Percentiles rank a stretch among this genome's conserved stretches.
phyloP scores from a whole-genome alignment of 768 basidiomycete genomes.

The Termitomyces sp. region DNA sequence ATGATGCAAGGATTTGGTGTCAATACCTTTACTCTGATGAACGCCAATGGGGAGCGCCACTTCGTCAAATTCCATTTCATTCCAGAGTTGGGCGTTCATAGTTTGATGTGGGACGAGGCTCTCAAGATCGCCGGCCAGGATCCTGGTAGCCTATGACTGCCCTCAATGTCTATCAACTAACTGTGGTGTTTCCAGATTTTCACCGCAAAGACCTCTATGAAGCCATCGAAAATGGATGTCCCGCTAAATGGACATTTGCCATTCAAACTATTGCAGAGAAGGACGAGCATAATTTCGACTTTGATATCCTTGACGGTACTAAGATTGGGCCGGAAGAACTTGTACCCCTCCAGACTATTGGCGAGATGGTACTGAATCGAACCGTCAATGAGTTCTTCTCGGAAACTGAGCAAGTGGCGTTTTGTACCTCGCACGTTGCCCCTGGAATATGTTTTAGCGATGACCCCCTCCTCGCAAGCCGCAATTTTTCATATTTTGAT shows the following conservation, averaged over 20 bases:
- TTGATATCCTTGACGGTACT: slow-evolving; percentile 83
- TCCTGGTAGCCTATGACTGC: slow-evolving; percentile 48
- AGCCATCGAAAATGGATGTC: slow-evolving; percentile 67
- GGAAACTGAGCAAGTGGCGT: slow-evolving; percentile 86
- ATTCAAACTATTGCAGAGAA: slow-evolving; percentile 69
- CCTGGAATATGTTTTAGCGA: slow-evolving; percentile 69
- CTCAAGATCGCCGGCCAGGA: slow-evolving; percentile 80
- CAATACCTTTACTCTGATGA: slow-evolving; percentile 77
- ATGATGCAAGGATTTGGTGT: slow-evolving; percentile 92
- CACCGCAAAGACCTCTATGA: slow-evolving; percentile 84
- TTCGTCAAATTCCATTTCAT: slow-evolving; percentile 91
- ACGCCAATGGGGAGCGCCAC: slow-evolving; percentile 54
- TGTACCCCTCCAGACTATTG: slow-evolving; percentile 72
- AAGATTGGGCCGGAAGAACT: slow-evolving; percentile 83
- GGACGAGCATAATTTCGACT: slow-evolving; percentile 77
- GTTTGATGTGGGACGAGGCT: slow-evolving; percentile 86
- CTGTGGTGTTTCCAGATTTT: slow-evolving; percentile 46
- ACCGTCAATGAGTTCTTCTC: slow-evolving; percentile 74
- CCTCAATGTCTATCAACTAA: background rate
- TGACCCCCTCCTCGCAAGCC: slow-evolving; percentile 76
- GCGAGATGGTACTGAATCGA: slow-evolving; percentile 63
- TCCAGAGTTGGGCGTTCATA: slow-evolving; percentile 78
- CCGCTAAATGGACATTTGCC: slow-evolving; percentile 74
- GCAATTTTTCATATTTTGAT: slow-evolving; percentile 86
- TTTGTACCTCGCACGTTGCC: slow-evolving; percentile 71